These are phyloP conservation scores for Malus sylvestris DNA, from an alignment of 306 rosid species.

Conservation along the genomic window DNA sequence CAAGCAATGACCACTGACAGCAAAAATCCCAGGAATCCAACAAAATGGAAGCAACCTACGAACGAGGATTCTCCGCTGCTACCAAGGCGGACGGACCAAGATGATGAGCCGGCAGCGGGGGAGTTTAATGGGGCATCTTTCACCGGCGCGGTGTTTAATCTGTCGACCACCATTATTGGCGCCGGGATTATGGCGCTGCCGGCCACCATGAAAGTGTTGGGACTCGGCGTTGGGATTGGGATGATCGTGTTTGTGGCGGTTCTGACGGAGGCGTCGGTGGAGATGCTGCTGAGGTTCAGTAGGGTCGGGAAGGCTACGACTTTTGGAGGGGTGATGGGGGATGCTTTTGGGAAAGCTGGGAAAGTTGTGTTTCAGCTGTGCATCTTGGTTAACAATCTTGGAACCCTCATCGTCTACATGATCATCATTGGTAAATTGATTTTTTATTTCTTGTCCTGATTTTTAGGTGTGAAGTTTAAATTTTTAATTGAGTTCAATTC, in stretches of 20 bases:
- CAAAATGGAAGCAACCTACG: conserved; percentile 1
- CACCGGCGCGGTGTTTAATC: conserved; percentile 46
- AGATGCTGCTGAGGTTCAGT: conserved; percentile 51
- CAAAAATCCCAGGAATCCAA: background rate
- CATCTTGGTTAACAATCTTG: conserved; percentile 53
- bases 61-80: conserved; percentile 22
- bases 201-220: conserved; percentile 65
- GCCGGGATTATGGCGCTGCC: conserved; percentile 80
- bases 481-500: background rate
- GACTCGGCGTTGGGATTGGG: conserved; percentile 36
- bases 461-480: background rate
- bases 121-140: conserved; percentile 34
- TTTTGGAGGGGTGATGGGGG: conserved; percentile 42
- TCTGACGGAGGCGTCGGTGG: conserved; percentile 41
- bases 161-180: conserved; percentile 64
- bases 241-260: conserved; percentile 43
- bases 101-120: background rate
- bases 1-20: conserved; percentile 8
- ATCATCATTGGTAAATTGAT: conserved; percentile 46
- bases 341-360: conserved; percentile 50
- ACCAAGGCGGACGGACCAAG: background rate
- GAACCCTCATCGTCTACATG: conserved; percentile 58
- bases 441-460: background rate
- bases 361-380: conserved; percentile 36
- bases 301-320: conserved; percentile 28